Evolutionary conservation across 805 yeast genomes (phyloP), one percentile per base, ranked within the genome.

Genomic region (Wickerhamomyces bisporus): DNA sequence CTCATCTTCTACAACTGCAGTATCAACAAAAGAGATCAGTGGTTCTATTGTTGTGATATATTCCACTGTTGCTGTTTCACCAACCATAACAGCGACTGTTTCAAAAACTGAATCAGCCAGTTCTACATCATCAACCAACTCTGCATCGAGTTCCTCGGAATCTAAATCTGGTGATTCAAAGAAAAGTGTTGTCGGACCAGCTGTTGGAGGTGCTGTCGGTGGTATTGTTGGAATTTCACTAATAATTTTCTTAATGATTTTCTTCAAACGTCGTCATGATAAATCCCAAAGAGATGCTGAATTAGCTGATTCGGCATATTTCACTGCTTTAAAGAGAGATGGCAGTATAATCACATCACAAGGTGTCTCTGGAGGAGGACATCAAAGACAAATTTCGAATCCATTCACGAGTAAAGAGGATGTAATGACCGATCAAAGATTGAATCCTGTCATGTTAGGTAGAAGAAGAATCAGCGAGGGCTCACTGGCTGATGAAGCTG

Each of bases 401-500:
- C 88, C 88, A 37, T 80, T 82, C 51, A 76, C 75, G 18, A 68
- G 72, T 33, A 78, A 79, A 1, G 68, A 71, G n/a, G 81, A 77
- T 48, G 70, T 59, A 18, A 49, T 52, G 50, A 60, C 71, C 32
- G 89, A 77, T 58, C 87, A 83, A 34, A 68, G 88, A 40, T 62
- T 82, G 44, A 81, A 82, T 57, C 87, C 88, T 1, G 73, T 77
- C 31, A 78, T 84, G 82, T 65, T 84, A 59, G 95, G 94, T 27
- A 77, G 89, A 55, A 77, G 95, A 53, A 69, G 96, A 47, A 70
- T 86, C 44, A 79, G 88, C 51, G 91, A 85, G 52, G 96, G 96
- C 5, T 79, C 91, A 3, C 66, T 89, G 38, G 89, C 94, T 10
- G 94, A 87, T 58, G 94, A 84, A 44, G 77, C 86, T 4, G 93